phyloP scores from a whole-genome alignment of 345 rosid genomes.

The Laguncularia racemosa region DNA sequence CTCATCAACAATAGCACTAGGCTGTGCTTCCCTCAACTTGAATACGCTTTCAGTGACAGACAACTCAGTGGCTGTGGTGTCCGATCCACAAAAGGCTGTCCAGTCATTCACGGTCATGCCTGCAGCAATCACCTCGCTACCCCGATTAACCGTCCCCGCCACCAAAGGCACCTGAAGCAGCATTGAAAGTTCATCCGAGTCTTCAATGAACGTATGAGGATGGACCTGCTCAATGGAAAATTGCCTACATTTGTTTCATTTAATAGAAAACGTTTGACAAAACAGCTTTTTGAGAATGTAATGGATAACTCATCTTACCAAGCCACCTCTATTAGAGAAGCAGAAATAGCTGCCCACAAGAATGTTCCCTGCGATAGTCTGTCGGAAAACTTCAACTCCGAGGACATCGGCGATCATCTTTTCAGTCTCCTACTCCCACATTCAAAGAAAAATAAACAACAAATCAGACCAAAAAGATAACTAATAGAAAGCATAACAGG shows the following conservation, averaged over 20 bases:
- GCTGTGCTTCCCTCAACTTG: slow-evolving; percentile 90
- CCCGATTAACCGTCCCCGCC: slow-evolving; percentile 83
- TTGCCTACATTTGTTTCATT: neutral
- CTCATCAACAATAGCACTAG: slow-evolving; percentile 71
- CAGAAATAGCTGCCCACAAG: slow-evolving; percentile 89
- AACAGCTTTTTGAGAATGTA: neutral
- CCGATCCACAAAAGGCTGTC: slow-evolving; percentile 85
- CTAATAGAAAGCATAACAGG: neutral
- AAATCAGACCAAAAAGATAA: neutral
- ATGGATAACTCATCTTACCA: slow-evolving; percentile 32
- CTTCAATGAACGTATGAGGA: slow-evolving; percentile 79
- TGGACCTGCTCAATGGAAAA: slow-evolving; percentile 43
- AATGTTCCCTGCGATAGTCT: slow-evolving; percentile 88
- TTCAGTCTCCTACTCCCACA: slow-evolving; percentile 57
- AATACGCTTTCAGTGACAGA: slow-evolving; percentile 85
- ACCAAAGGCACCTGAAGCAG: slow-evolving; percentile 74
- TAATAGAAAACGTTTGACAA: no score
- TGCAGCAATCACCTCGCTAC: slow-evolving; percentile 77
- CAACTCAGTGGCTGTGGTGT: slow-evolving; percentile 88
- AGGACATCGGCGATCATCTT: slow-evolving; percentile 93
- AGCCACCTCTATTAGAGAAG: slow-evolving; percentile 83
- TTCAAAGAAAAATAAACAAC: no score
- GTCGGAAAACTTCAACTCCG: slow-evolving; percentile 92
- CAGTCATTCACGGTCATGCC: slow-evolving; percentile 90
- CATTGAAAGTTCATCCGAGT: slow-evolving; percentile 85